phyloP scores from a whole-genome alignment of 1,139 yeast species.

The Kluyveromyces sp. region DNA sequence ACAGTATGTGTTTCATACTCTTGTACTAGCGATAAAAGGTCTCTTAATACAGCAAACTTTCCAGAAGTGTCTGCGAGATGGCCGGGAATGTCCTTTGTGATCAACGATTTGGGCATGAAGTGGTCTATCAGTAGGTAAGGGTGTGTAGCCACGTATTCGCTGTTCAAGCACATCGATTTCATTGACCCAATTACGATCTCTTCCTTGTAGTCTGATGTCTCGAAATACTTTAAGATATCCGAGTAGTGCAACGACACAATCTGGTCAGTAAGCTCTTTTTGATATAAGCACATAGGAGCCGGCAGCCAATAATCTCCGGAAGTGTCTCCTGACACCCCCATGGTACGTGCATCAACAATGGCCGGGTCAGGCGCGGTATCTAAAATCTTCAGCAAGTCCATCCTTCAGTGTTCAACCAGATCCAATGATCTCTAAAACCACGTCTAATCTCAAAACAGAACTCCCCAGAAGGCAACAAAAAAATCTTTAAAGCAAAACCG shows the following conservation, averaged over 20 bases:
- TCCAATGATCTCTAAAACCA: no score
- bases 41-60: conserved; percentile 64
- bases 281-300: conserved; percentile 83
- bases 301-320: conserved; percentile 76
- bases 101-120: conserved; percentile 75
- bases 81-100: conserved; percentile 68
- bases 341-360: conserved; percentile 45
- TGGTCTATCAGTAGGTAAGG: conserved; percentile 82
- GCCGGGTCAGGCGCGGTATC: conserved; percentile 86
- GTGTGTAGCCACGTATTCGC: conserved; percentile 77
- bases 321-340: conserved; percentile 31
- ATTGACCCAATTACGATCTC: conserved; percentile 62
- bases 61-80: conserved; percentile 80
- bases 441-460: no score
- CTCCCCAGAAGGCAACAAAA: no score
- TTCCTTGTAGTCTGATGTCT: conserved; percentile 46
- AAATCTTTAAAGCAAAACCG: no score
- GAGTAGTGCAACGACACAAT: conserved; percentile 86
- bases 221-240: conserved; percentile 82
- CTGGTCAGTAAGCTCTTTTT: conserved; percentile 86
- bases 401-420: conserved; percentile 31
- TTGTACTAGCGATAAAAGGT: conserved; percentile 42
- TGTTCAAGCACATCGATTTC: conserved; percentile 64
- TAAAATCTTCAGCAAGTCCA: conserved; percentile 71
- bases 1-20: conserved; percentile 42